phyloP scores from a whole-genome alignment of 257 asterid genomes.

The Solanum bulbocastanum region DNA sequence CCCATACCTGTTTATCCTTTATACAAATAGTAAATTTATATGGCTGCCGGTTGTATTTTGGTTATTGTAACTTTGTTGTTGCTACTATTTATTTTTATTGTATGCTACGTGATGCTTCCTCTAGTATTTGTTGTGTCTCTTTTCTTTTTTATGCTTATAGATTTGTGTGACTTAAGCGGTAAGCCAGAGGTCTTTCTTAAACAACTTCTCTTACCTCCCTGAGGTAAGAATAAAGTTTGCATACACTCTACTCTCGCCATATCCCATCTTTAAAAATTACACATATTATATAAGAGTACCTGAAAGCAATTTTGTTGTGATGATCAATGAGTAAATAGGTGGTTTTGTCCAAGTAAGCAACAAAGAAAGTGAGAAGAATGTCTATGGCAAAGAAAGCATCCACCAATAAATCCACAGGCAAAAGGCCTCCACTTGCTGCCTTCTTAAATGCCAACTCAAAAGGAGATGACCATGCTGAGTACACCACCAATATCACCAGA shows the following conservation, averaged over 20 bases:
- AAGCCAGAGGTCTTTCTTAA: not conserved
- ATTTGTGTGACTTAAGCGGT: not conserved
- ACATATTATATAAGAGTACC: slow-evolving; percentile 21
- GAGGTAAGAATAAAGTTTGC: not conserved
- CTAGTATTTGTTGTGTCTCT: not conserved
- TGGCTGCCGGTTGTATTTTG: too few relatives aligned
- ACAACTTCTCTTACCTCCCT: not conserved
- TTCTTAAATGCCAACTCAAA: slow-evolving; percentile 75
- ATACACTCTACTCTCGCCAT: not conserved
- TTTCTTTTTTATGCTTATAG: not conserved
- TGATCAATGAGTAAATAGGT: slow-evolving; percentile 69
- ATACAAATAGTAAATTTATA: too few relatives aligned
- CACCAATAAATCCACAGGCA: slow-evolving; percentile 65
- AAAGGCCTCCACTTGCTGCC: slow-evolving; percentile 49
- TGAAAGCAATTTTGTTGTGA: slow-evolving; percentile 55
- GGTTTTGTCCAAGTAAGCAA: slow-evolving; percentile 73
- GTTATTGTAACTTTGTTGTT: not conserved
- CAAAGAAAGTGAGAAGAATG: slow-evolving; percentile 72
- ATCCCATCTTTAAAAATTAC: not conserved
- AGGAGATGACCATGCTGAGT: slow-evolving; percentile 95
- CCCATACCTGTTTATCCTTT: not conserved
- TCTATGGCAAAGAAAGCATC: slow-evolving; percentile 69
- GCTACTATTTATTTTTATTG: not conserved
- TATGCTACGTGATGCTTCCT: not conserved
- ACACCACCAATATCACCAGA: slow-evolving; percentile 71